Base-by-base conservation (phyloP, 176 grass and related monocot species). In the Paspalum notatum region DNA sequence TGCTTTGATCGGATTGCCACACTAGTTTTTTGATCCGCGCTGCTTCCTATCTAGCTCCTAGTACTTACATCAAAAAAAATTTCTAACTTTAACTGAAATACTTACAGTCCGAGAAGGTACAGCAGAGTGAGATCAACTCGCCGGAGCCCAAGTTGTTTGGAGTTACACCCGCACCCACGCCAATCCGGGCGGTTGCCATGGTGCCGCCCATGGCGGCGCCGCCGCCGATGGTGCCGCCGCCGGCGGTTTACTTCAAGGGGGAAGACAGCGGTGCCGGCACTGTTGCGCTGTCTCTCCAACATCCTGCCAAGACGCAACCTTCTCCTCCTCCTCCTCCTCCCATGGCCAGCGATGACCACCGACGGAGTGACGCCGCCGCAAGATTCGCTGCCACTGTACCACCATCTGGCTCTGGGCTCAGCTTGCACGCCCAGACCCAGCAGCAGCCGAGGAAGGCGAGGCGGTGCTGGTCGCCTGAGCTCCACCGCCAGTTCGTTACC, bases 381-480 rank as follows among this genome's bases (percentile, higher is more conserved):
- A 66, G 70, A 45, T 83, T 71, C 10, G 17, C 61, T 1, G 4
- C 68, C 18, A 21, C 55, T 46, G 54, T 86, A 55, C 74, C 85
- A 24, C 75, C 75, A 2, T 65, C 75, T 5, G 25, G 22, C 9
- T 56, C 87, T 9, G 84, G 14, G 6, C 72, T 74, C 25, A 79
- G 67, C 69, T 78, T 94, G 77, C 91, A 85, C 58, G 6, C 55
- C 50, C 86, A 18, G 59, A 39, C 65, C 51, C 83, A 83, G 68
- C 84, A 79, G 70, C 83, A 83, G 41, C 62, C 80, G 5, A 93
- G 95, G 81, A 98, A 98, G 92, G 58, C 92, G 7, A 91, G 97
- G 72, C 75, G 97, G 58, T 99, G 93, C 89, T 99, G 97, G 97
- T 95, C 97, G 17, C 83, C 82, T 8, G 97, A 99, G 76, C 91